These are phyloP conservation scores for Xylariaceae sp. DNA, from an alignment of 2,329 filamentous ascomycete species.

Conservation along the genomic window DNA sequence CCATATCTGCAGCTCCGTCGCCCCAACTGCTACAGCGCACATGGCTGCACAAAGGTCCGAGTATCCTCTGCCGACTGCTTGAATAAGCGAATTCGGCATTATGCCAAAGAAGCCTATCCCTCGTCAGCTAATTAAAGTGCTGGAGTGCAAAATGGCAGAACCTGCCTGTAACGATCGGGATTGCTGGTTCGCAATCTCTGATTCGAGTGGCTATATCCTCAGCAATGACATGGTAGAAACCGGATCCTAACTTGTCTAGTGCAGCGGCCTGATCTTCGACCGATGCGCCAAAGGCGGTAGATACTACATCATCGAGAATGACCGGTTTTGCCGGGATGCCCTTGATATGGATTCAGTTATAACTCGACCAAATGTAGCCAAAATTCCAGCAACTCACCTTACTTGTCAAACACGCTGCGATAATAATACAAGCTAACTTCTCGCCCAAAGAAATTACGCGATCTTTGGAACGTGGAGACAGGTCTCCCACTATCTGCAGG, in stretches of 20 bases:
- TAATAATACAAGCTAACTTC: conserved; percentile 41
- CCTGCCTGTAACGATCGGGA: conserved; percentile 41
- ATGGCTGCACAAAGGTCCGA: conserved; percentile 75
- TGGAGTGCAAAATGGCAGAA: not conserved
- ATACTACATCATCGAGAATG: conserved; percentile 39
- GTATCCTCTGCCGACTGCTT: conserved; percentile 72
- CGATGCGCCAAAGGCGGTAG: conserved; percentile 36
- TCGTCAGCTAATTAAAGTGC: conserved; percentile 14
- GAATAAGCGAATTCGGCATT: conserved; percentile 69
- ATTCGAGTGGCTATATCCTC: conserved; percentile 36
- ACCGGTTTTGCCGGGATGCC: conserved; percentile 36
- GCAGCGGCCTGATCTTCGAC: conserved; percentile 37
- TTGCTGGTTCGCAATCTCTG: conserved; percentile 34
- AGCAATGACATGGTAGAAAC: conserved; percentile 38
- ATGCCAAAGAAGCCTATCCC: conserved; percentile 72
- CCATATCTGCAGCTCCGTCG: conserved; percentile 73
- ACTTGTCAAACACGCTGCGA: conserved; percentile 40
- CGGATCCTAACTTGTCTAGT: conserved; percentile 34
- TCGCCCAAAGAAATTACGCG: conserved; percentile 54
- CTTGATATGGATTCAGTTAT: conserved; percentile 24
- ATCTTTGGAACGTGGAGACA: conserved; percentile 58
- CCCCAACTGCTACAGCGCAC: conserved; percentile 68
- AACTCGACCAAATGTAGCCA: not conserved
- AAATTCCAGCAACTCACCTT: conserved; percentile 34
- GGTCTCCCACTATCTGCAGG: conserved; percentile 52